Evolutionary conservation across 208 protist species (phyloP), one percentile per base, ranked within the genome.

Genomic region (Porcisia hertigi): DNA sequence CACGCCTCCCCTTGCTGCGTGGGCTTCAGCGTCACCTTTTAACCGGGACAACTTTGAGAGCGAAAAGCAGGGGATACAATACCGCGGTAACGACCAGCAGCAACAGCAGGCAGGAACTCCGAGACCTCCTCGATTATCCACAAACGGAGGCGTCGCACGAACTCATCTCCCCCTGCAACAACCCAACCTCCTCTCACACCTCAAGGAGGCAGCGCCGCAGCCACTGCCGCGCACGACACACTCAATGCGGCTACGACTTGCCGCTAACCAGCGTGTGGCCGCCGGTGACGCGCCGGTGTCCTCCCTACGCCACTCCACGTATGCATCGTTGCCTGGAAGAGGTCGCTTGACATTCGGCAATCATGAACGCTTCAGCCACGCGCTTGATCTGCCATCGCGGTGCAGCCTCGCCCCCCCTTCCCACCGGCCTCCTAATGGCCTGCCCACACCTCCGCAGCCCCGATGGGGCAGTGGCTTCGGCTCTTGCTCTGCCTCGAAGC

Each of bases 181-280:
- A 36, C 36, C 18, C 4, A 11, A 0, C 60, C n/a, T 18, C 18
- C 43, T 36, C 4, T 25, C 23, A 23, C 18, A 14, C 60, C 18
- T 43, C n/a, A 23, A 18, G 60, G 8, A 36, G 60, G 39, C 62
- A 11, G 39, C 23, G n/a, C 8, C 23, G 62, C 62, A 34, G 18
- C 63, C 63, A 25, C 16, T 43, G n/a, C 20, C 11, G 64, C 64
- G 71, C 30, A 69, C 36, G 59, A 75, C 71, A 8, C 71, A 60
- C 25, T 62, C 71, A 20, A 75, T 75, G 71, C 49, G 47, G 30
- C 71, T 75, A 23, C 71, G 71, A 23, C 57, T 25, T 49, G 59
- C 45, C 16, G 71, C 71, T 6, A 75, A 39, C 47, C 71, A 53
- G 7, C 71, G 71, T n/a, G 71, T 75, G 30, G 71, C 59, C 11